Evolutionary conservation across 148 eudicot species (phyloP).

Genomic region (Heliosperma pusillum): DNA sequence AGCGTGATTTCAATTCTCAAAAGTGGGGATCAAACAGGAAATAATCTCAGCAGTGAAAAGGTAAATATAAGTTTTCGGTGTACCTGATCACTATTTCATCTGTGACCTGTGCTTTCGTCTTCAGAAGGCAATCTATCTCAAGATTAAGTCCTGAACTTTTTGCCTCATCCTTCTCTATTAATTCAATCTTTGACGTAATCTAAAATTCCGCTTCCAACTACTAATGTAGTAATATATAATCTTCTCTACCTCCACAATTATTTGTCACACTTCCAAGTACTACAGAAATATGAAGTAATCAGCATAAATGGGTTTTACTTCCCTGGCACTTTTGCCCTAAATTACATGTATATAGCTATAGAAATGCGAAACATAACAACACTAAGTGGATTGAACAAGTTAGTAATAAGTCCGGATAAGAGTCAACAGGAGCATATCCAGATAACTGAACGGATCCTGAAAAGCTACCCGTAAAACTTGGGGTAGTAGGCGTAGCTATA

Average conservation of each 20-base stretch:
- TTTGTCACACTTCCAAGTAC: slow-evolving; percentile 4
- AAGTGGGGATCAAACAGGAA: not conserved
- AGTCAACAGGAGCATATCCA: slow-evolving; percentile 47
- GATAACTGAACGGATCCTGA: slow-evolving; percentile 85
- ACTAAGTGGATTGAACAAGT: slow-evolving; percentile 34
- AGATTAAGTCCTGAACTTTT: not conserved
- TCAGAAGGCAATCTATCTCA: slow-evolving; percentile 6
- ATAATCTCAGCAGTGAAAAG: not conserved
- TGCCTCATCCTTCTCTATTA: not conserved
- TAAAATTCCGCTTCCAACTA: slow-evolving; percentile 6
- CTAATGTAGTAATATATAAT: not conserved
- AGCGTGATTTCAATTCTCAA: not conserved
- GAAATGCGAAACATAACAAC: slow-evolving; percentile 20
- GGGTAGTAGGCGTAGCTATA: slow-evolving; percentile 39
- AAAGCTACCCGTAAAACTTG: slow-evolving; percentile 56
- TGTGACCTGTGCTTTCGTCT: slow-evolving; percentile 14
- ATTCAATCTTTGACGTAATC: not conserved
- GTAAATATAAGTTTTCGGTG: slow-evolving; percentile 9
- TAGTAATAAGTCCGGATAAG: slow-evolving; percentile 30
- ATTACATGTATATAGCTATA: slow-evolving; percentile 26
- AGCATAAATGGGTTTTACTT: slow-evolving; percentile 4
- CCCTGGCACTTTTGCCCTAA: slow-evolving; percentile 4
- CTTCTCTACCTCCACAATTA: slow-evolving; percentile 13
- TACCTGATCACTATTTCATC: slow-evolving; percentile 24
- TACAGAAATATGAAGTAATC: not conserved